These are phyloP conservation scores for Nicotiana undulata DNA, from an alignment of 257 asterid genomes.

Conservation along the genomic window DNA sequence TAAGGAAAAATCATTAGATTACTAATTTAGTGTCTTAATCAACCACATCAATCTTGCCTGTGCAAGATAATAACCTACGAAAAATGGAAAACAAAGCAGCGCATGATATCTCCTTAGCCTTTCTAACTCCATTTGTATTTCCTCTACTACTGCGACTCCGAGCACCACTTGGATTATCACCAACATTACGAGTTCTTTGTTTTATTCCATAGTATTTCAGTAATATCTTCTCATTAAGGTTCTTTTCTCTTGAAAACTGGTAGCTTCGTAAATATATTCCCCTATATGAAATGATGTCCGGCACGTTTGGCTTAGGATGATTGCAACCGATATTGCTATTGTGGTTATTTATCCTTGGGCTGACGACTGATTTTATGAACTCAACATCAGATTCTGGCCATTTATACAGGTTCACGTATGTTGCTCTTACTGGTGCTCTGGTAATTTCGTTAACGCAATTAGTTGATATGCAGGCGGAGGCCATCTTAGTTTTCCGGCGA, in stretches of 20 bases:
- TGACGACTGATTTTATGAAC: slow-evolving; percentile 61
- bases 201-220: slow-evolving; percentile 36
- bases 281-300: slow-evolving; percentile 70
- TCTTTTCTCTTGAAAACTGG: slow-evolving; percentile 68
- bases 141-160: slow-evolving; percentile 7
- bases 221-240: slow-evolving; percentile 15
- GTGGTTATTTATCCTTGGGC: slow-evolving; percentile 17
- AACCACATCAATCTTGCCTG: slow-evolving; percentile 68
- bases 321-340: neutral
- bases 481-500: neutral
- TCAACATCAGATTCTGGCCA: slow-evolving; percentile 88
- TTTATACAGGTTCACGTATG: slow-evolving; percentile 56
- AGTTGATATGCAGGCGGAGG: slow-evolving; percentile 47
- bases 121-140: slow-evolving; percentile 22
- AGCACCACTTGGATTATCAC: neutral
- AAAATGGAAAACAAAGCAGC: slow-evolving; percentile 45
- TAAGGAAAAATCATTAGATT: neutral
- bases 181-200: neutral
- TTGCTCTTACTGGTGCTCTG: neutral
- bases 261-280: slow-evolving; percentile 73
- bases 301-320: slow-evolving; percentile 29
- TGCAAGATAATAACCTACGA: slow-evolving; percentile 69
- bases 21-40: slow-evolving; percentile 17
- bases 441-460: slow-evolving; percentile 32
- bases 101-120: slow-evolving; percentile 32